Conservation (phyloP, 1,284 basidiomycete species). For the Apiotrichum laibachii region DNA sequence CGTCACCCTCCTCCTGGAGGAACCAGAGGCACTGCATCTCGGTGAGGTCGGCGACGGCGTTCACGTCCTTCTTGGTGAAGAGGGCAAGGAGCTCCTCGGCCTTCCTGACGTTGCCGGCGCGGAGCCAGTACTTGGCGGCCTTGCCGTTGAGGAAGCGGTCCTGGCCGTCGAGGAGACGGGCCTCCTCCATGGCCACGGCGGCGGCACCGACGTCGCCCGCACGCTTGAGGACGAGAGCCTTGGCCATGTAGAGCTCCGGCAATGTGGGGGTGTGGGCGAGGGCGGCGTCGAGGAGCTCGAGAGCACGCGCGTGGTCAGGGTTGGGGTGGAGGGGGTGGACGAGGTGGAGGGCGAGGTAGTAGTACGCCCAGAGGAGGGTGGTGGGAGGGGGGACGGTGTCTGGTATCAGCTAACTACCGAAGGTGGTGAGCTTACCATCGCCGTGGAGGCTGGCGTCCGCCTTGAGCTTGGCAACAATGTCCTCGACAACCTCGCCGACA, state of each 20-base stretch:
- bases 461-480: slow-evolving; percentile 52
- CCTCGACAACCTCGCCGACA: slow-evolving; percentile 71
- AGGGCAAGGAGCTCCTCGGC: slow-evolving; percentile 70
- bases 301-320: slow-evolving; percentile 56
- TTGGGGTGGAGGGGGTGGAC: slow-evolving; percentile 60
- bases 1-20: slow-evolving; percentile 76
- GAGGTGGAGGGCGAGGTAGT: slow-evolving; percentile 91
- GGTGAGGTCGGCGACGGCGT: slow-evolving; percentile 76
- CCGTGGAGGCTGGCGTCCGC: slow-evolving; percentile 42
- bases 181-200: slow-evolving; percentile 73
- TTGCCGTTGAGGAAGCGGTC: slow-evolving; percentile 96
- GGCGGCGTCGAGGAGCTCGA: slow-evolving; percentile 66
- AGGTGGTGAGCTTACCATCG: slow-evolving; percentile 34
- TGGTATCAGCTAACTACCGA: slow-evolving; percentile 16
- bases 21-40: slow-evolving; percentile 96
- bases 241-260: slow-evolving; percentile 83
- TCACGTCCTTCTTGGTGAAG: slow-evolving; percentile 85
- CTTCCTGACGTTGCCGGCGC: slow-evolving; percentile 73
- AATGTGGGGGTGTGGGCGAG: slow-evolving; percentile 86
- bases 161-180: slow-evolving; percentile 83
- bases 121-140: slow-evolving; percentile 82
- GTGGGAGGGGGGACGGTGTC: slow-evolving; percentile 65
- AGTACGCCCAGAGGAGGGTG: slow-evolving; percentile 89
- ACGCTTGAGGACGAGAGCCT: slow-evolving; percentile 82
- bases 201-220: slow-evolving; percentile 77